These are phyloP conservation scores for Ogataea minuta DNA, from an alignment of 805 yeast genomes.

Conservation along the genomic window DNA sequence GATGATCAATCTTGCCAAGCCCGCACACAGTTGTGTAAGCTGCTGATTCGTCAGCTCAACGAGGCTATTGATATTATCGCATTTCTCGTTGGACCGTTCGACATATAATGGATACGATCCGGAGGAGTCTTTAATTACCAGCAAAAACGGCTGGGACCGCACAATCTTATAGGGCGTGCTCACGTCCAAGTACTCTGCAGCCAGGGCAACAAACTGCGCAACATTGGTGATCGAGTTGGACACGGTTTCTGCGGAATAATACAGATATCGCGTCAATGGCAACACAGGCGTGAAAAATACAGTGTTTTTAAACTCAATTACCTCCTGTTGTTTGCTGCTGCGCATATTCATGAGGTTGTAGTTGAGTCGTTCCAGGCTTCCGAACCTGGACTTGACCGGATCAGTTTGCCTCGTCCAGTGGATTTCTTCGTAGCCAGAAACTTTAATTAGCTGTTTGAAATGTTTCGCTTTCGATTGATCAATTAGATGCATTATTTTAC, in stretches of 20 bases:
- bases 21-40: constrained; percentile 17
- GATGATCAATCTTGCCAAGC: constrained; percentile 22
- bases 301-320: constrained; percentile 10
- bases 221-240: constrained; percentile 24
- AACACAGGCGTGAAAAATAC: constrained; percentile 30
- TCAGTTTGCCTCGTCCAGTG: background rate
- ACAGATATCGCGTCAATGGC: constrained; percentile 19
- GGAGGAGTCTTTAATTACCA: constrained; percentile 11
- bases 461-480: constrained; percentile 13
- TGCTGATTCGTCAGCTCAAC: constrained; percentile 20
- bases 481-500: constrained; percentile 14
- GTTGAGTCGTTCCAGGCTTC: constrained; percentile 14
- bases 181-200: constrained; percentile 19
- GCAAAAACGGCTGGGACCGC: constrained; percentile 10
- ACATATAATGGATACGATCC: constrained; percentile 10
- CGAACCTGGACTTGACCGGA: background rate
- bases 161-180: constrained; percentile 25
- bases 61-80: constrained; percentile 10
- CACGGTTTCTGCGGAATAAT: constrained; percentile 23
- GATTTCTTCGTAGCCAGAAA: constrained; percentile 12
- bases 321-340: constrained; percentile 1
- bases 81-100: constrained; percentile 7
- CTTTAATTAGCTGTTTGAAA: constrained; percentile 18
- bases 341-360: constrained; percentile 14
- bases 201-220: constrained; percentile 15